Percentiles rank a stretch among this genome's conserved stretches.
Conservation (phyloP, 176 grass and related monocot species). For the Oryza punctata region DNA sequence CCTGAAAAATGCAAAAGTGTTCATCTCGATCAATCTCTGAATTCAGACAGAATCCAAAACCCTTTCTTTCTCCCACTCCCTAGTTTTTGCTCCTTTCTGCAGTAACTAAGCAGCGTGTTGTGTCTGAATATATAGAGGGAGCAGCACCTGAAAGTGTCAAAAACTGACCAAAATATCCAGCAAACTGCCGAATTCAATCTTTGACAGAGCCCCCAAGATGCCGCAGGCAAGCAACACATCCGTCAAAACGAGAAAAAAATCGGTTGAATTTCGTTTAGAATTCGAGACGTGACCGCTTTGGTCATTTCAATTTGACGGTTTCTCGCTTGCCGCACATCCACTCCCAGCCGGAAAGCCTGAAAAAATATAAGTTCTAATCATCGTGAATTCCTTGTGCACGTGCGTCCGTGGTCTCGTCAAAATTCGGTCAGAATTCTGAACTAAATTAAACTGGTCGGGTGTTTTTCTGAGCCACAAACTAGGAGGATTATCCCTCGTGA, state of each 20-base stretch:
- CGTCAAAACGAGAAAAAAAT: background rate
- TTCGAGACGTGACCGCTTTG: slow-evolving; percentile 28
- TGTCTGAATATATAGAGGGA: background rate
- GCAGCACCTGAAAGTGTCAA: slow-evolving; percentile 34
- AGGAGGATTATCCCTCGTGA: background rate
- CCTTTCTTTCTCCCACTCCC: background rate
- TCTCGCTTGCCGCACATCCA: background rate
- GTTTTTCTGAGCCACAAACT: background rate
- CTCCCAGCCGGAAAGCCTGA: background rate
- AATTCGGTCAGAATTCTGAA: background rate
- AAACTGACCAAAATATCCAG: slow-evolving; percentile 12
- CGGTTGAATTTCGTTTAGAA: background rate
- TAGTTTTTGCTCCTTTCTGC: background rate
- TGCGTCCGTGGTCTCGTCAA: background rate
- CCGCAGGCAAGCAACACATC: background rate
- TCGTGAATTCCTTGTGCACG: background rate
- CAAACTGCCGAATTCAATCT: background rate
- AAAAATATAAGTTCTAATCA: background rate
- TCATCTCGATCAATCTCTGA: slow-evolving; percentile 5
- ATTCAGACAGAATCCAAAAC: background rate
- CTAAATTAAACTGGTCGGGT: background rate
- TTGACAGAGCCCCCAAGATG: background rate
- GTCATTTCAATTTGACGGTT: slow-evolving; percentile 11
- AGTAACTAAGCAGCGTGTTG: background rate
- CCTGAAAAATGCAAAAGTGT: slow-evolving; percentile 1